Evolutionary conservation across 2,329 filamentous ascomycete species (phyloP), one percentile per base, ranked within the genome.

Genomic region (Alternaria tenuissima): DNA sequence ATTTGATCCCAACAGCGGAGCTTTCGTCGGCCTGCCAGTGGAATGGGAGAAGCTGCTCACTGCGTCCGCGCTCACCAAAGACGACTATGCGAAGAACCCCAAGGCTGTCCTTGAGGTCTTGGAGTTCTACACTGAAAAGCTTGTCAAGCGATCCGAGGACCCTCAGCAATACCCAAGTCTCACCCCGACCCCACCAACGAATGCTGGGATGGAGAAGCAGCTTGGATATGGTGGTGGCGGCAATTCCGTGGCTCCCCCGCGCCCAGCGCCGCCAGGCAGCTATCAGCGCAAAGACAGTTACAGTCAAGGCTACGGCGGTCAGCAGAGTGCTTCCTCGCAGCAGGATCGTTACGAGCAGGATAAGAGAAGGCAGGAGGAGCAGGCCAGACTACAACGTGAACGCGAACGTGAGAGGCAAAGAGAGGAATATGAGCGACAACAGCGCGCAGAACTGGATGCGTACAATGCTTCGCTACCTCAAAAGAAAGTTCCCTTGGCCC

Each of bases 41-140:
- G 95, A 99, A 82, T 99, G 95, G 95, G 95, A 96, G 75, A 96
- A 96, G 80, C 85, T 99, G 52, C 85, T 99, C 68, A 98, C 95
- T 74, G 94, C 93, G 8, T 98, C 95, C 3, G 95, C 95, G 59
- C 95, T 99, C 74, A 98, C 95, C 61, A 97, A 97, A 80, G 95
- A 99, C 74, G 95, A 99, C 78, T 98, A 98, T 80, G 93, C 96
- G 81, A 94, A 95, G 75, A 97, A 99, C 74, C 95, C 95, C 5
- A 82, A 84, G 64, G 83, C 82, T 30, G 83, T 85, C 26, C 89
- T 93, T 56, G 91, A 94, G 76, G 91, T 93, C 44, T 82, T 94
- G 18, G 90, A 94, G 76, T 94, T 94, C 80, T 94, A 94, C 80
- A 92, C 91, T 1, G 91, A 93, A 78, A 90, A 84, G 74, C 78